phyloP scores from a whole-genome alignment of 1,139 yeast species.

The Lodderomyces jiufengensis region DNA sequence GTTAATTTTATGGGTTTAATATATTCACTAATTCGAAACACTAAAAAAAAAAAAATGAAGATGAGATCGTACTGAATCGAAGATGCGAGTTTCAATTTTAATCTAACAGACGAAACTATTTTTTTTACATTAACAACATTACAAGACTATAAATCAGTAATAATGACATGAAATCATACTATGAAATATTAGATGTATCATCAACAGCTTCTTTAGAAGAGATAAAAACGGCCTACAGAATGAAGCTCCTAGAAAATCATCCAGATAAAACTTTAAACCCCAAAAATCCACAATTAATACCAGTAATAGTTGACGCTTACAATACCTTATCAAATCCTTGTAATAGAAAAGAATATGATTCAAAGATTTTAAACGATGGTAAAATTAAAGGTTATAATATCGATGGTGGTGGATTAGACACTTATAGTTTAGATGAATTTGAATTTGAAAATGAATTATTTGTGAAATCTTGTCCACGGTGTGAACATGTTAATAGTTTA shows the following conservation, averaged over 20 bases:
- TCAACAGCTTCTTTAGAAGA: constrained; percentile 19
- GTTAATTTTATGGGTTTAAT: too few relatives aligned
- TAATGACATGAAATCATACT: constrained; percentile 26
- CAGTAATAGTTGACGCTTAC: constrained; percentile 60
- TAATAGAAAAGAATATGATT: constrained; percentile 47
- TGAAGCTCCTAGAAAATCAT: constrained; percentile 56
- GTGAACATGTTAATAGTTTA: constrained; percentile 56
- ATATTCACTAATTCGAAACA: too few relatives aligned
- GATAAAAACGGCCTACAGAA: constrained; percentile 60
- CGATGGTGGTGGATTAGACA: constrained; percentile 66
- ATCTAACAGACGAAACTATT: not conserved
- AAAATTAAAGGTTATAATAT: constrained; percentile 49
- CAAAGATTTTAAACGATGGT: constrained; percentile 31
- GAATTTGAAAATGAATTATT: constrained; percentile 23
- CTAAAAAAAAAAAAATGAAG: too few relatives aligned
- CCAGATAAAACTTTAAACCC: constrained; percentile 60
- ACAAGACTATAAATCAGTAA: constrained; percentile 4
- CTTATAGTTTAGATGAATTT: constrained; percentile 61
- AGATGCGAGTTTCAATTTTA: constrained; percentile 5
- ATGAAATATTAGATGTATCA: constrained; percentile 51
- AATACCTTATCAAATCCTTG: constrained; percentile 40
- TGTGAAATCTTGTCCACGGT: constrained; percentile 66
- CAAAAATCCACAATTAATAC: constrained; percentile 22
- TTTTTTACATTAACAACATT: not conserved
- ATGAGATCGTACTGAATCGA: constrained; percentile 1